Percentiles rank a stretch among this genome's conserved stretches.
phyloP scores from a whole-genome alignment of 805 yeast genomes.

The Grigorovia transvaalensis region DNA sequence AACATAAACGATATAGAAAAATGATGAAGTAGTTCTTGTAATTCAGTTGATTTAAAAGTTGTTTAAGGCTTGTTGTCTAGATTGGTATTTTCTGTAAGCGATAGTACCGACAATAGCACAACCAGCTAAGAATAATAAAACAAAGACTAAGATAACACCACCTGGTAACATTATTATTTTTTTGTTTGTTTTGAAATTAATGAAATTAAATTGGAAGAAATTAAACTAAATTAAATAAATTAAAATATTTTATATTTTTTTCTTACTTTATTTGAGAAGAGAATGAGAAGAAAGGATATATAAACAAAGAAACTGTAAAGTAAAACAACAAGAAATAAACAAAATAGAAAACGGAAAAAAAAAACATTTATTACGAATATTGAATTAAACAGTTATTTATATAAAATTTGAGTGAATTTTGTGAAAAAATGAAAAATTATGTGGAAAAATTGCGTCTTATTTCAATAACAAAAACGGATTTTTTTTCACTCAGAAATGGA shows the following conservation, averaged over 20 bases:
- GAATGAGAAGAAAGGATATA: not conserved
- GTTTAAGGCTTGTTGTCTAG: constrained; percentile 31
- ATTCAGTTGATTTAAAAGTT: constrained; percentile 19
- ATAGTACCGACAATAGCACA: constrained; percentile 24
- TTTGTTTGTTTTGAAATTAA: constrained; percentile 1
- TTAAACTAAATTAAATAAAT: not conserved
- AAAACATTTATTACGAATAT: not conserved
- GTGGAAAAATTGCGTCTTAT: not conserved
- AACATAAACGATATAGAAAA: not conserved
- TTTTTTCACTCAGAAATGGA: not conserved
- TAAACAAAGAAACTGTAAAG: not conserved
- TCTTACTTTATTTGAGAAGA: not conserved
- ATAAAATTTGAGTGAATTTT: not conserved
- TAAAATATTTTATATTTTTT: not conserved
- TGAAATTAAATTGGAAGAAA: not conserved
- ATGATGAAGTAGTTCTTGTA: not conserved
- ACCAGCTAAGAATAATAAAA: constrained; percentile 28
- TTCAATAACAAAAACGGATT: not conserved
- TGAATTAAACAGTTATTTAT: not conserved
- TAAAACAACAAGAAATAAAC: not conserved
- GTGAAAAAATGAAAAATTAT: too few species aligned
- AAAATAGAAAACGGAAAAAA: not conserved
- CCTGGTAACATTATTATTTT: constrained; percentile 47
- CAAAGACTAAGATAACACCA: constrained; percentile 65
- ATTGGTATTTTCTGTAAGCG: constrained; percentile 27